Conservation (phyloP, 2,329 filamentous ascomycete species). For the Fusarium irregulare region DNA sequence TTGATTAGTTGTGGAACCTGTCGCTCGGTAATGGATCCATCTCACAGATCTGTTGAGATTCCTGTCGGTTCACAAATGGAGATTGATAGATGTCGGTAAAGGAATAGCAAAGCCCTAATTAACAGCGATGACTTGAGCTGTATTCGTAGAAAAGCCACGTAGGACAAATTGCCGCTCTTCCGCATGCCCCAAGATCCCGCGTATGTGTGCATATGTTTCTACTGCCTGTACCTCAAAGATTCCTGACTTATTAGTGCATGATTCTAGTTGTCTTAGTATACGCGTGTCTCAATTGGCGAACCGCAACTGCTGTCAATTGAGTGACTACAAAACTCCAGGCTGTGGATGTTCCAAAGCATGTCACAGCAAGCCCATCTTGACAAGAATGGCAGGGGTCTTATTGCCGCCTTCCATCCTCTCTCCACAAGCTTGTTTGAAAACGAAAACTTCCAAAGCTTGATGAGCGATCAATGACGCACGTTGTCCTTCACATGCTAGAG, state of each 20-base stretch:
- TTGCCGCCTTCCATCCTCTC: constrained; percentile 5
- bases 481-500: constrained; percentile 42
- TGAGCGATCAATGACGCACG: constrained; percentile 41
- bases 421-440: constrained; percentile 10
- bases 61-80: constrained; percentile 6
- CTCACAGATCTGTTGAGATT: constrained; percentile 41
- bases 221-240: constrained; percentile 8
- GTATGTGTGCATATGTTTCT: constrained; percentile 18
- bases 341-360: background rate
- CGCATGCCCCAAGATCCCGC: constrained; percentile 27
- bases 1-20: constrained; percentile 46
- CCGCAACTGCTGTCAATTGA: background rate
- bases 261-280: background rate
- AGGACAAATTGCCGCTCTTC: background rate
- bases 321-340: background rate
- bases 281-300: background rate
- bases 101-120: constrained; percentile 16
- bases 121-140: constrained; percentile 13
- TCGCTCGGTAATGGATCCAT: constrained; percentile 32
- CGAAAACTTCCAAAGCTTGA: constrained; percentile 12
- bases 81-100: constrained; percentile 18
- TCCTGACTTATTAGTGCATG: background rate
- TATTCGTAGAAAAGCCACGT: constrained; percentile 30
- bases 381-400: background rate
- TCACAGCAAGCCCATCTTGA: background rate